Evolutionary conservation across 2,329 filamentous ascomycete species (phyloP).

Genomic region (Xylaria sp.): DNA sequence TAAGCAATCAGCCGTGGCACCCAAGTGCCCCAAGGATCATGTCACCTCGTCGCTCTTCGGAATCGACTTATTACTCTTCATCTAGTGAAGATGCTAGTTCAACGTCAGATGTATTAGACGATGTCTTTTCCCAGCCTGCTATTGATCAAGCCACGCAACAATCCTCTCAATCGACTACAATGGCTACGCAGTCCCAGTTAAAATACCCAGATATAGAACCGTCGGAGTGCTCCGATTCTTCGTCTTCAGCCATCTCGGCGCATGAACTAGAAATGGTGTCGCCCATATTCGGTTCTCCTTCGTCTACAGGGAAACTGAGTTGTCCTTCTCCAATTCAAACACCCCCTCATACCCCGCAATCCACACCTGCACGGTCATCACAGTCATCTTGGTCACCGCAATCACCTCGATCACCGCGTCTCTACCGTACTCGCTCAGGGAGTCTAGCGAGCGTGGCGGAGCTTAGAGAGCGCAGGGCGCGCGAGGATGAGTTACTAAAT

Average conservation of each 20-base stretch:
- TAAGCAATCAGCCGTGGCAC: conserved; percentile 7
- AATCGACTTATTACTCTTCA: conserved; percentile 40
- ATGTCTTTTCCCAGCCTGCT: conserved; percentile 36
- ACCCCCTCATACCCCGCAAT: conserved; percentile 13
- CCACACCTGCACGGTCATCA: conserved; percentile 14
- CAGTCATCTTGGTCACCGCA: neutral
- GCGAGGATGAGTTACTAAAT: conserved; percentile 50
- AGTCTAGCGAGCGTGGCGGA: conserved; percentile 43
- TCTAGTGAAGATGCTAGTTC: conserved; percentile 36
- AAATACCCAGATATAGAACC: conserved; percentile 27
- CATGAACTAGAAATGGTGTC: conserved; percentile 8
- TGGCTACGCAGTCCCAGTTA: conserved; percentile 28
- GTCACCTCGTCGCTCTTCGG: conserved; percentile 26
- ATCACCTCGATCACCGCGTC: conserved; percentile 31
- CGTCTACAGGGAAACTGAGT: conserved; percentile 15
- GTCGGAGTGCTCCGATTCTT: conserved; percentile 13
- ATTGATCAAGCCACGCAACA: conserved; percentile 39
- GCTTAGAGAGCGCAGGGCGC: conserved; percentile 42
- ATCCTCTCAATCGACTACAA: conserved; percentile 36
- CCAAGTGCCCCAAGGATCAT: neutral
- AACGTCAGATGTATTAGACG: conserved; percentile 26
- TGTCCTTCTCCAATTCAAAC: conserved; percentile 24
- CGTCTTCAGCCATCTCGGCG: conserved; percentile 12
- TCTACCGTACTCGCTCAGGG: conserved; percentile 46
- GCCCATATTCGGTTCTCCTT: conserved; percentile 13